Evolutionary conservation across 768 basidiomycete species (phyloP).

Genomic region (Boletus rex-veris): DNA sequence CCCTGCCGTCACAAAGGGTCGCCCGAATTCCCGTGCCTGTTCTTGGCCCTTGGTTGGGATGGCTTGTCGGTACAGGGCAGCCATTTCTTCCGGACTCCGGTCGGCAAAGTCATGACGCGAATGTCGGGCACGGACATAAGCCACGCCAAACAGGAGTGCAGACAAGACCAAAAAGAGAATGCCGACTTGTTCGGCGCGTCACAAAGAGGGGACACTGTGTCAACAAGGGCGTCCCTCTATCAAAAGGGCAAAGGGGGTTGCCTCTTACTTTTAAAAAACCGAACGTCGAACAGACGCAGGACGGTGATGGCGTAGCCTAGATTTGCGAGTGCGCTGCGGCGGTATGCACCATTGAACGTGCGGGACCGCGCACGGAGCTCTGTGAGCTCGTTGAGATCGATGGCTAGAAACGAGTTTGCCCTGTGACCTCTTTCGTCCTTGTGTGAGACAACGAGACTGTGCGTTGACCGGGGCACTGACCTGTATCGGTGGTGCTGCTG

Average conservation of each 20-base stretch:
- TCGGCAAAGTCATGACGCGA: conserved; percentile 80
- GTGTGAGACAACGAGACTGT: neutral
- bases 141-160: conserved; percentile 51
- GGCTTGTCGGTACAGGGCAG: conserved; percentile 32
- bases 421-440: conserved; percentile 35
- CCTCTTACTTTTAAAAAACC: conserved; percentile 67
- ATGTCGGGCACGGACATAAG: conserved; percentile 60
- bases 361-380: conserved; percentile 78
- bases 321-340: conserved; percentile 68
- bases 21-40: conserved; percentile 60
- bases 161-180: conserved; percentile 64
- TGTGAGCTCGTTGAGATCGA: conserved; percentile 57
- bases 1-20: conserved; percentile 81
- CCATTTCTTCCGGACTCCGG: conserved; percentile 33
- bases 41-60: conserved; percentile 61
- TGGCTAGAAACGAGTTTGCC: conserved; percentile 47
- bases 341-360: conserved; percentile 82
- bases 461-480: conserved; percentile 9
- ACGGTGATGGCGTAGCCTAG: conserved; percentile 73
- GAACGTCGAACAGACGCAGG: conserved; percentile 71
- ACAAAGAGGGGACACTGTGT: neutral
- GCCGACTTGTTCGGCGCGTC: conserved; percentile 39
- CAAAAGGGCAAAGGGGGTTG: neutral
- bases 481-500: conserved; percentile 17
- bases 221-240: neutral